phyloP scores from a whole-genome alignment of 2,329 filamentous ascomycete genomes.

The Cercospora nicotianae region DNA sequence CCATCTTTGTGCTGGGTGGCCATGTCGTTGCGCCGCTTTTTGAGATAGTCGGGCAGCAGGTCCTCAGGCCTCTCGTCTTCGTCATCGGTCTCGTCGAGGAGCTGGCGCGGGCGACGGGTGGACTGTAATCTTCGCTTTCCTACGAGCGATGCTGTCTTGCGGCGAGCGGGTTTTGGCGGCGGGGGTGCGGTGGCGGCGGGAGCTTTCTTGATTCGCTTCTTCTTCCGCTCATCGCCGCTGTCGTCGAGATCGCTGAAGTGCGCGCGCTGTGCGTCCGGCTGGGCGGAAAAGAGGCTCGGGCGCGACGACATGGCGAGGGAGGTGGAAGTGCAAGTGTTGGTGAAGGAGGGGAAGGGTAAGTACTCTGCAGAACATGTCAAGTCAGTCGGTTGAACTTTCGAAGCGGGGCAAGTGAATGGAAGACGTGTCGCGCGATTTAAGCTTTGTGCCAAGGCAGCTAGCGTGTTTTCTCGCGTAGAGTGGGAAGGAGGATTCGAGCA shows the following conservation, averaged over 20 bases:
- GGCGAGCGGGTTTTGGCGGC: slow-evolving; percentile 45
- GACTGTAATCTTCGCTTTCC: slow-evolving; percentile 30
- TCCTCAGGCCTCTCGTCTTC: slow-evolving; percentile 58
- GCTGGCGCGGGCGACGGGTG: slow-evolving; percentile 23
- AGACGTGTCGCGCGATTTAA: slow-evolving; percentile 8
- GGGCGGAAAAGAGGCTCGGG: not conserved
- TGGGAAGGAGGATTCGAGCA: slow-evolving; percentile 2
- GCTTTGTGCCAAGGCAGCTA: slow-evolving; percentile 4
- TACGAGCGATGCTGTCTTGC: slow-evolving; percentile 41
- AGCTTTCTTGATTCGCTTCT: slow-evolving; percentile 58
- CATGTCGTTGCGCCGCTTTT: slow-evolving; percentile 66
- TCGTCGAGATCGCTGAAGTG: slow-evolving; percentile 39
- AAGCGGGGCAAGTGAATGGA: not conserved
- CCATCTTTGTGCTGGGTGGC: slow-evolving; percentile 55
- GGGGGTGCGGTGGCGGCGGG: slow-evolving; percentile 53
- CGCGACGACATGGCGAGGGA: slow-evolving; percentile 7
- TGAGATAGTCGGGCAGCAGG: slow-evolving; percentile 70
- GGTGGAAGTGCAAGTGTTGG: not conserved
- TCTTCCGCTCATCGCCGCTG: slow-evolving; percentile 68
- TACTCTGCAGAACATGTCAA: not conserved
- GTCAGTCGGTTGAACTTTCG: not conserved
- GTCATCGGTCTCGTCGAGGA: slow-evolving; percentile 46
- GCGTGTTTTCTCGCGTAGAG: not conserved
- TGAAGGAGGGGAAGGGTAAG: not conserved
- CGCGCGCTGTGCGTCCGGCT: slow-evolving; percentile 2